These are phyloP conservation scores for Colletotrichum tamarilloi DNA, from an alignment of 2,329 filamentous ascomycete genomes.

Conservation along the genomic window DNA sequence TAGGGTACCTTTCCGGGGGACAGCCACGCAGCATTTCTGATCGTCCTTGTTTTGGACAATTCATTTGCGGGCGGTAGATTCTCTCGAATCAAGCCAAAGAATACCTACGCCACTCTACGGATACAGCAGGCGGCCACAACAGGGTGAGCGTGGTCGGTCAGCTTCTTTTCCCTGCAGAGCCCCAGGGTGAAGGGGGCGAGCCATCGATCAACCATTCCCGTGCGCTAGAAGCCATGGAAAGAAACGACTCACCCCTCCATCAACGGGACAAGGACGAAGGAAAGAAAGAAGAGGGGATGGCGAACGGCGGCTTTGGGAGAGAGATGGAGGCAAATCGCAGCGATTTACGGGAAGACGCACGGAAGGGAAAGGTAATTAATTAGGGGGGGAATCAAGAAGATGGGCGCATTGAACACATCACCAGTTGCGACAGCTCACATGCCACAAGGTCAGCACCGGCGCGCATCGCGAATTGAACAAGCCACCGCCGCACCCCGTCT, in stretches of 20 bases:
- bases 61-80: neutral
- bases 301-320: neutral
- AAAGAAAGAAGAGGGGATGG: neutral
- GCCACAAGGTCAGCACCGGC: neutral
- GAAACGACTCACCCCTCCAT: neutral
- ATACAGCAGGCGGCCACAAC: neutral
- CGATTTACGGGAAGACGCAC: neutral
- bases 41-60: neutral
- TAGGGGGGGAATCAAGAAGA: neutral
- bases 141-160: neutral
- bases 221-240: neutral
- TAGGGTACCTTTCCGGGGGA: neutral
- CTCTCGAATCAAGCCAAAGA: neutral
- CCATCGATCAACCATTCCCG: neutral
- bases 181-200: neutral
- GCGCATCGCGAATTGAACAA: neutral
- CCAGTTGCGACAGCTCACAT: constrained; percentile 28
- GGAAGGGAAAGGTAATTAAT: neutral
- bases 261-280: neutral
- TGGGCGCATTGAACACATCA: constrained; percentile 8
- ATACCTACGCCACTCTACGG: neutral
- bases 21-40: neutral
- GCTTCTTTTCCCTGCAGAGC: neutral
- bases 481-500: neutral
- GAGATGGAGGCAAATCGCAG: neutral